Evolutionary conservation across 2,329 filamentous ascomycete genomes (phyloP).

Genomic region (Claviceps humidiphila): DNA sequence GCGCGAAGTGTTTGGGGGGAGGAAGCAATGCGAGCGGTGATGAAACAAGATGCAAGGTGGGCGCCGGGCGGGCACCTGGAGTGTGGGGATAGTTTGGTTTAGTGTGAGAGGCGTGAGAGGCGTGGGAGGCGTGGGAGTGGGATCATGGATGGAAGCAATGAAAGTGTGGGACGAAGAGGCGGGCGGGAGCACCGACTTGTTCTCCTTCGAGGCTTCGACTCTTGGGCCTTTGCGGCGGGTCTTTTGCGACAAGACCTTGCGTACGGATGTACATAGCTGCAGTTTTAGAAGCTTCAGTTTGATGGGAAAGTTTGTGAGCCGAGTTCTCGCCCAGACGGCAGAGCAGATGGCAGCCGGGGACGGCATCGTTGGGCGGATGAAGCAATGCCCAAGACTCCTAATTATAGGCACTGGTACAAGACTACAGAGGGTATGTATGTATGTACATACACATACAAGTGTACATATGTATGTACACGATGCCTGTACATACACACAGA

Average conservation of each 20-base stretch:
- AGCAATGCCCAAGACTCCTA: background rate
- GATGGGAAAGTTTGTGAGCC: background rate
- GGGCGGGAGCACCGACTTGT: background rate
- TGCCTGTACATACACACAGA: no score
- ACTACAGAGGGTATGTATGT: background rate
- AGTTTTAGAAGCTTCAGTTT: background rate
- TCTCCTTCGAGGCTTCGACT: background rate
- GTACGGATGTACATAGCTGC: background rate
- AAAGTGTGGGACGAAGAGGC: background rate
- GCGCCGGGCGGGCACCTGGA: background rate
- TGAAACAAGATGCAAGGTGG: slow-evolving; percentile 8
- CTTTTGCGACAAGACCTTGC: no score
- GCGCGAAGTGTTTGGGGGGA: slow-evolving; percentile 2
- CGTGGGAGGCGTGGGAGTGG: background rate
- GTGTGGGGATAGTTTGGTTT: background rate
- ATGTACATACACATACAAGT: background rate
- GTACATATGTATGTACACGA: background rate
- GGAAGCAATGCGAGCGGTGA: slow-evolving; percentile 6
- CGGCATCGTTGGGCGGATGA: background rate
- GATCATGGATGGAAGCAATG: background rate
- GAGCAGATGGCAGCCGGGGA: background rate
- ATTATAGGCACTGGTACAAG: background rate
- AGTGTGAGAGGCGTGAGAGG: background rate
- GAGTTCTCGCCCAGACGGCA: background rate
- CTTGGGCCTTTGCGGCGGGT: background rate